Conservation (phyloP, 2,329 filamentous ascomycete genomes). For the Penicillium occitanis region DNA sequence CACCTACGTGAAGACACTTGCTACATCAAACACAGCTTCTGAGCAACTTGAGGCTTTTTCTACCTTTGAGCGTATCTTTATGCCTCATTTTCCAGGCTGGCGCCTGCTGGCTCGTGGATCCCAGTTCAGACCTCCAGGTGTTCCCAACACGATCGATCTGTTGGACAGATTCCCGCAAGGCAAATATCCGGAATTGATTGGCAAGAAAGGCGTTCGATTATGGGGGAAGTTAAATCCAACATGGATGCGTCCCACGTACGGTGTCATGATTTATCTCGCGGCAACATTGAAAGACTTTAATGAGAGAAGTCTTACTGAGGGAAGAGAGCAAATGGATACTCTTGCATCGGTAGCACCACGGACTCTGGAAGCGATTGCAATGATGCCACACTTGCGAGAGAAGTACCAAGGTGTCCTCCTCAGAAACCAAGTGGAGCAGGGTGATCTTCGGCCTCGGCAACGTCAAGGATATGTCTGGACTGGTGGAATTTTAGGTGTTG, state of each 20-base stretch:
- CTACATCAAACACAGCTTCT: slow-evolving; percentile 57
- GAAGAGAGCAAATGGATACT: slow-evolving; percentile 31
- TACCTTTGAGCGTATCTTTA: slow-evolving; percentile 73
- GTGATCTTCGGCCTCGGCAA: slow-evolving; percentile 24
- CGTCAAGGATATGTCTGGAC: slow-evolving; percentile 34
- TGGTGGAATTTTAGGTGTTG: slow-evolving; percentile 35
- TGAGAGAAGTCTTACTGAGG: slow-evolving; percentile 36
- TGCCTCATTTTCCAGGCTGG: slow-evolving; percentile 79
- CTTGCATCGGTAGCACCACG: slow-evolving; percentile 35
- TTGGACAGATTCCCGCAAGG: slow-evolving; percentile 32
- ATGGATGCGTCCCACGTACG: slow-evolving; percentile 46
- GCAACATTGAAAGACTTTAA: slow-evolving; percentile 41
- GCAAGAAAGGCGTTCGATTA: slow-evolving; percentile 32
- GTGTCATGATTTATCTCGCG: slow-evolving; percentile 46
- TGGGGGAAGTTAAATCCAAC: slow-evolving; percentile 42
- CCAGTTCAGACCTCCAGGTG: slow-evolving; percentile 31
- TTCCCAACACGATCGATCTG: slow-evolving; percentile 32
- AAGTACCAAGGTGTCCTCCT: slow-evolving; percentile 44
- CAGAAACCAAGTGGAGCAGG: slow-evolving; percentile 32
- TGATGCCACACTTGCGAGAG: slow-evolving; percentile 43
- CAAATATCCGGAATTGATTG: slow-evolving; percentile 31
- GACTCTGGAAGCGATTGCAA: slow-evolving; percentile 38
- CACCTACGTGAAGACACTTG: slow-evolving; percentile 67
- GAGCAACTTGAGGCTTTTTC: slow-evolving; percentile 62
- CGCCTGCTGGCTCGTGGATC: slow-evolving; percentile 36